Conservation (phyloP, 495 filamentous ascomycete genomes). For the Trichoderma reesei region DNA sequence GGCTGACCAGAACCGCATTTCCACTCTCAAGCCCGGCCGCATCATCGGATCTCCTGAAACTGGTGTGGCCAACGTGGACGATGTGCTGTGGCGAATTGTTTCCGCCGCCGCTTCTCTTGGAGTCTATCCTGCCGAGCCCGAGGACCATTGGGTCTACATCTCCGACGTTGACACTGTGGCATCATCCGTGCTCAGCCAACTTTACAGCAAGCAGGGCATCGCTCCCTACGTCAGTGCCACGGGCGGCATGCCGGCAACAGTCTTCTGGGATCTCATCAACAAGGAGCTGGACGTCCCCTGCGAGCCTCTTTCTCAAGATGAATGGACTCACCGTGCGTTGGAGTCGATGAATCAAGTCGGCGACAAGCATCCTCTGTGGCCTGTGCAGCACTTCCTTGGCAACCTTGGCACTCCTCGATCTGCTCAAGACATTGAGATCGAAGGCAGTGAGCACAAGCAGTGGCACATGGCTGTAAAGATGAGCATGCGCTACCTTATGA, state of each 20-base stretch:
- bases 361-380: constrained; percentile 6
- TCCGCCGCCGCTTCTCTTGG: constrained; percentile 1
- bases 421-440: not conserved
- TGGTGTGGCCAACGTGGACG: constrained; percentile 8
- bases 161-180: not conserved
- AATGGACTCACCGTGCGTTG: constrained; percentile 1
- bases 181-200: not conserved
- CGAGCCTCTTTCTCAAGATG: not conserved
- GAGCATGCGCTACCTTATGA: constrained; percentile 1
- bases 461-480: not conserved
- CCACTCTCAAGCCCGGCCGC: constrained; percentile 9
- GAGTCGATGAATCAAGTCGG: constrained; percentile 6
- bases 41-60: constrained; percentile 4
- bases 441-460: not conserved
- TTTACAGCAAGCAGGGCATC: not conserved
- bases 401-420: not conserved
- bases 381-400: constrained; percentile 10
- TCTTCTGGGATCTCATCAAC: constrained; percentile 4
- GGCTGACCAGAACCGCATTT: constrained; percentile 7
- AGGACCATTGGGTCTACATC: not conserved
- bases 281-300: constrained; percentile 6
- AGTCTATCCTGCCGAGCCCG: not conserved
- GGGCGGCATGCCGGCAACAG: not conserved
- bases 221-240: not conserved
- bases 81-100: constrained; percentile 7